phyloP scores from a whole-genome alignment of 306 rosid genomes.

The Geum urbanum region DNA sequence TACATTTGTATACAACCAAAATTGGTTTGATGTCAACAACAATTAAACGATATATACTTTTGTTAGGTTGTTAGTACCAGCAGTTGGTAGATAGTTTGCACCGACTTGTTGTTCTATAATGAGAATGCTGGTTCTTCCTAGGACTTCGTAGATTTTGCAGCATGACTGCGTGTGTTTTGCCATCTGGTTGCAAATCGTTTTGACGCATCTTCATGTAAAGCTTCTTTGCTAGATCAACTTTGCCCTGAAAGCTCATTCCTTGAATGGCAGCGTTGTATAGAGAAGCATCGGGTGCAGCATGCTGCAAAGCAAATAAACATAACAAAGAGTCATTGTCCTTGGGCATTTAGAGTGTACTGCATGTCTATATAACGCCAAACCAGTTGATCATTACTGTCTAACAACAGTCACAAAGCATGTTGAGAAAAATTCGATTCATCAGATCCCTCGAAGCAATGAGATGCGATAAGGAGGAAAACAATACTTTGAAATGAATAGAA shows the following conservation, averaged over 20 bases:
- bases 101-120: constrained; percentile 24
- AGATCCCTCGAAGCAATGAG: not conserved
- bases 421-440: not conserved
- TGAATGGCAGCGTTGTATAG: constrained; percentile 74
- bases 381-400: not conserved
- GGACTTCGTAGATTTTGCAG: constrained; percentile 42
- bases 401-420: not conserved
- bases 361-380: not conserved
- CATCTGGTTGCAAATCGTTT: constrained; percentile 54
- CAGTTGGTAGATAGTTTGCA: not conserved
- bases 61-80: constrained; percentile 23
- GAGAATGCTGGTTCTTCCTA: constrained; percentile 21
- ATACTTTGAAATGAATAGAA: not conserved
- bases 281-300: constrained; percentile 41
- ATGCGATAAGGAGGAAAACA: not conserved
- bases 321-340: not conserved
- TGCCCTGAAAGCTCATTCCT: constrained; percentile 70
- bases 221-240: constrained; percentile 51
- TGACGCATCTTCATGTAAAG: constrained; percentile 55
- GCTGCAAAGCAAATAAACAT: constrained; percentile 38
- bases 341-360: not conserved
- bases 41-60: not conserved
- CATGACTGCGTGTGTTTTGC: constrained; percentile 71
- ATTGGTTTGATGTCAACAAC: not conserved
- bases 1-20: not conserved